These are phyloP conservation scores for Aegilops speltoides DNA, from an alignment of 176 grass and related monocot species.

Conservation along the genomic window DNA sequence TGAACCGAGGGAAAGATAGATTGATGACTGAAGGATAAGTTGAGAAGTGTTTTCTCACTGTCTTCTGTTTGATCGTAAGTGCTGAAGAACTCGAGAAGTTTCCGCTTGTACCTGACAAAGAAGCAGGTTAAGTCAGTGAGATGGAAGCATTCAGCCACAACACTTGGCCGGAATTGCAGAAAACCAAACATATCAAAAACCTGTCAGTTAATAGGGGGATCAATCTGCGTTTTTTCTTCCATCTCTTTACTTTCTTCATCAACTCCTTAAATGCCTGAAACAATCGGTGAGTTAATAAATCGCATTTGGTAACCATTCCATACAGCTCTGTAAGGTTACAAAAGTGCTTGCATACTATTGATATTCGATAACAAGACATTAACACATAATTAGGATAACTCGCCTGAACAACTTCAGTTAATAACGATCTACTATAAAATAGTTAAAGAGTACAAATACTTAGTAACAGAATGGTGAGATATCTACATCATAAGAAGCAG, in stretches of 20 bases:
- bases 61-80: not conserved
- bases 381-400: not conserved
- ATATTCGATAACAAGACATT: not conserved
- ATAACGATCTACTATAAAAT: slow-evolving; percentile 10
- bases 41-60: slow-evolving; percentile 29
- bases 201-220: not conserved
- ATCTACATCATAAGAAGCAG: not conserved
- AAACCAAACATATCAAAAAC: slow-evolving; percentile 17
- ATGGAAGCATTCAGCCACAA: not conserved
- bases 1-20: not conserved
- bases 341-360: not conserved
- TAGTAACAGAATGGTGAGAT: not conserved
- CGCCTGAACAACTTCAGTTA: not conserved
- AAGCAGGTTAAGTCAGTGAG: not conserved
- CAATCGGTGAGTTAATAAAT: not conserved
- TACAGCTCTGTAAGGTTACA: not conserved
- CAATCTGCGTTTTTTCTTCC: slow-evolving; percentile 13
- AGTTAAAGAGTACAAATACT: not conserved
- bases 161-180: not conserved
- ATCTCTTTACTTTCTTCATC: slow-evolving; percentile 28
- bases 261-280: slow-evolving; percentile 41
- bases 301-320: not conserved
- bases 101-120: slow-evolving; percentile 24
- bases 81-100: slow-evolving; percentile 29
- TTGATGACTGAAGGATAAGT: not conserved